Evolutionary conservation across 352 stramenopile species (phyloP).

Genomic region (Phytopythium helicoides): DNA sequence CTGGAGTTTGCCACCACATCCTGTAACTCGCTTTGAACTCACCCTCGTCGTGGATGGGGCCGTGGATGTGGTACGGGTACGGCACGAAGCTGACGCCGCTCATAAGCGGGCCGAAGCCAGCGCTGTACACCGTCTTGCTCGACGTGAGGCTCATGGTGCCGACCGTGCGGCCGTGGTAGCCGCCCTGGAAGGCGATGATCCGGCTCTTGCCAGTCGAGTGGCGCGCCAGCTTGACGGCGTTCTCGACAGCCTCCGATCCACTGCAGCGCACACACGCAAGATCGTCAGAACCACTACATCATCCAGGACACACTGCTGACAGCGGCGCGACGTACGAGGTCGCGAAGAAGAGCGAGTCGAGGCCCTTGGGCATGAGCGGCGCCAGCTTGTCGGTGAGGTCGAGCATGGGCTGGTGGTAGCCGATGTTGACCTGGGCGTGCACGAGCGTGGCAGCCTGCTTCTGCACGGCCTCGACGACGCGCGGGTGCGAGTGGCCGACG

Average conservation of each 20-base stretch:
- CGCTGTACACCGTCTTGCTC: conserved; percentile 89
- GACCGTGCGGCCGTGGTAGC: conserved; percentile 91
- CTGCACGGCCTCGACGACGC: conserved; percentile 88
- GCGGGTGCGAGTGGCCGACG: conserved; percentile 92
- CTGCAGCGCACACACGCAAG: conserved; percentile 13
- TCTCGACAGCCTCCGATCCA: conserved; percentile 92
- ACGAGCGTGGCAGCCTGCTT: conserved; percentile 88
- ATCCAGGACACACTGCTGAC: neutral
- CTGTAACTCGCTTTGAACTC: neutral
- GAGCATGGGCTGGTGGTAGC: conserved; percentile 91
- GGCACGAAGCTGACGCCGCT: conserved; percentile 78
- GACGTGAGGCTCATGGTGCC: conserved; percentile 92
- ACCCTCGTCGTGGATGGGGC: conserved; percentile 78
- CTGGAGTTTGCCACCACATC: neutral
- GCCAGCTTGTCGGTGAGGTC: conserved; percentile 85
- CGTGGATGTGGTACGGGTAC: conserved; percentile 88
- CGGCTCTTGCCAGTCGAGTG: conserved; percentile 88
- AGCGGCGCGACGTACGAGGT: conserved; percentile 34
- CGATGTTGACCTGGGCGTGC: conserved; percentile 92
- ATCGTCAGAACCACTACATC: neutral
- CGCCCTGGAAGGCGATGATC: conserved; percentile 91
- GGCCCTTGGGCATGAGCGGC: conserved; percentile 66
- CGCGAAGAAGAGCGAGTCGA: conserved; percentile 91
- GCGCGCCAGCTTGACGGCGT: conserved; percentile 91
- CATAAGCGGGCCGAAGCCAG: conserved; percentile 85